These are phyloP conservation scores for Colletotrichum aenigma DNA, from an alignment of 2,329 filamentous ascomycete species.

Conservation along the genomic window DNA sequence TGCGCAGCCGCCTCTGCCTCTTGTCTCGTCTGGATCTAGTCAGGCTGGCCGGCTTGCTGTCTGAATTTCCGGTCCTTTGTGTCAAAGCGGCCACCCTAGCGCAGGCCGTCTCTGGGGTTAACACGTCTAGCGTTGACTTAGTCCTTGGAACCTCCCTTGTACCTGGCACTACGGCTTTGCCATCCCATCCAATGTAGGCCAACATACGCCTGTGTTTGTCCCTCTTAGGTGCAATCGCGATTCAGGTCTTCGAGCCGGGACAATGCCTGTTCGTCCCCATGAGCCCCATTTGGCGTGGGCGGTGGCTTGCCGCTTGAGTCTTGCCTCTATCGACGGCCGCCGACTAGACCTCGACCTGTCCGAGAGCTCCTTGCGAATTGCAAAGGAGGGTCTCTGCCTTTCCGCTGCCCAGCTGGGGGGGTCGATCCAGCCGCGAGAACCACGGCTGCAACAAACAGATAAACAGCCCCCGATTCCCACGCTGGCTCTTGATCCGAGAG, in stretches of 20 bases:
- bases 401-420: neutral
- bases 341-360: constrained; percentile 1
- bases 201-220: neutral
- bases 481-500: neutral
- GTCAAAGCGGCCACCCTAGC: constrained; percentile 11
- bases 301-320: constrained; percentile 8
- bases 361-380: neutral
- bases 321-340: neutral
- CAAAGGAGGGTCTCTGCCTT: neutral
- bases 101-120: neutral
- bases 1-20: neutral
- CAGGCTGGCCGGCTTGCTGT: neutral
- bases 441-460: neutral
- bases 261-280: neutral
- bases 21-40: neutral
- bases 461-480: constrained; percentile 5
- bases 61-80: neutral
- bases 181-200: neutral
- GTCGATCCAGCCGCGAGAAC: neutral
- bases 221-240: neutral
- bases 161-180: constrained; percentile 6
- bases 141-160: constrained; percentile 7
- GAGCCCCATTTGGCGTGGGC: neutral
- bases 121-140: neutral
- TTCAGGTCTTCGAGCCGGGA: neutral